phyloP scores from a whole-genome alignment of 805 yeast genomes.

The Zygoascus ofunaensis region DNA sequence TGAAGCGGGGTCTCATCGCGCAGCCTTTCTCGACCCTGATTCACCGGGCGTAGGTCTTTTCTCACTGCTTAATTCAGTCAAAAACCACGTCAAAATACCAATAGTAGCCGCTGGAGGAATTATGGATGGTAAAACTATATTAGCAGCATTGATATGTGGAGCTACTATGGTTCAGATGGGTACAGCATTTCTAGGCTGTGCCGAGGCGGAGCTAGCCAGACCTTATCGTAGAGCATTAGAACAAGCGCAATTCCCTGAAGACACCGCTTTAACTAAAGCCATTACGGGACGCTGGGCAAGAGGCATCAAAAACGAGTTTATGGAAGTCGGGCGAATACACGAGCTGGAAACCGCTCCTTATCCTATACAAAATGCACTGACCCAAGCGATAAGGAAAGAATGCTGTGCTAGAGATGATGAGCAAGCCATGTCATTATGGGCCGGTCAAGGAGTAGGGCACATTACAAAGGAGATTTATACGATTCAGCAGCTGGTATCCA shows the following conservation, averaged over 20 bases:
- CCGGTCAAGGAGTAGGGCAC: conserved; percentile 15
- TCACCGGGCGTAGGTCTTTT: conserved; percentile 31
- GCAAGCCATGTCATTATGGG: conserved; percentile 12
- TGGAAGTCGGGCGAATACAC: not conserved
- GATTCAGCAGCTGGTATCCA: not conserved
- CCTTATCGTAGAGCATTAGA: conserved; percentile 9
- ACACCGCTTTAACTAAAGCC: conserved; percentile 15
- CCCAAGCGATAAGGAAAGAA: conserved; percentile 15
- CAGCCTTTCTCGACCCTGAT: conserved; percentile 33
- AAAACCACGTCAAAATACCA: conserved; percentile 15
- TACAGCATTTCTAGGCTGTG: conserved; percentile 37
- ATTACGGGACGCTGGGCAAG: conserved; percentile 20
- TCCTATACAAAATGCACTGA: conserved; percentile 19
- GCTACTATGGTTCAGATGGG: conserved; percentile 52
- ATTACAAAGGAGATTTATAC: not conserved
- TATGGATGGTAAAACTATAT: conserved; percentile 27
- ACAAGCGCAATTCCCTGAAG: conserved; percentile 4
- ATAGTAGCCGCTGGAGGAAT: conserved; percentile 50
- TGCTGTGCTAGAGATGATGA: conserved; percentile 4
- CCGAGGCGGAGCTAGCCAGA: conserved; percentile 24
- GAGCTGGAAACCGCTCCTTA: conserved; percentile 12
- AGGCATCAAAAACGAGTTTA: conserved; percentile 13
- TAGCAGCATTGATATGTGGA: conserved; percentile 29
- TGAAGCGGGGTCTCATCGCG: conserved; percentile 63
- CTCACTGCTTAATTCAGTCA: conserved; percentile 18